Evolutionary conservation across 176 grass and related monocot genomes (phyloP).

Genomic region (Miscanthus lutarioriparius): DNA sequence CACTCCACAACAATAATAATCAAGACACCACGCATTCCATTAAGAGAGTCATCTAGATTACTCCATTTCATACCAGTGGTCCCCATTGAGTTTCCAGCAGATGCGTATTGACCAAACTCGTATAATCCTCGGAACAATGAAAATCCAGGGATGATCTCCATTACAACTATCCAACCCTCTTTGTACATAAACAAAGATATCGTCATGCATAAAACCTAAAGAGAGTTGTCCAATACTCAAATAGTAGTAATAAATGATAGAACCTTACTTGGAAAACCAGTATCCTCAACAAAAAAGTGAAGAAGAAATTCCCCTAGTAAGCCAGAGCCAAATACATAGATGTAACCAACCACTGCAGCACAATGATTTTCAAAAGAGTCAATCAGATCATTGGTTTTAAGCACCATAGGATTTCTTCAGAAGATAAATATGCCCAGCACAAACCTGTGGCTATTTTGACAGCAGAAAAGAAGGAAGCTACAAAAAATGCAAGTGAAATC

Average conservation of each 20-base stretch:
- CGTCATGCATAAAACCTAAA: constrained; percentile 23
- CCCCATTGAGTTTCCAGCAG: constrained; percentile 48
- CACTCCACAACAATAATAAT: constrained; percentile 86
- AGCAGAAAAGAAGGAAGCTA: constrained; percentile 64
- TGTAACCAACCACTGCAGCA: constrained; percentile 82
- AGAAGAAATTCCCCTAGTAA: constrained; percentile 74
- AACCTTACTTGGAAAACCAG: constrained; percentile 70
- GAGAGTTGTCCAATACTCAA: constrained; percentile 2
- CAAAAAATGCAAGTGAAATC: constrained; percentile 76
- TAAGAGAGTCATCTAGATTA: constrained; percentile 55
- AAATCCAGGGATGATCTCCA: constrained; percentile 91
- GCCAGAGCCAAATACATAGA: constrained; percentile 92
- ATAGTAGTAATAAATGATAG: constrained; percentile 11
- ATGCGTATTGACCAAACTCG: constrained; percentile 70
- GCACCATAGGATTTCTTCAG: neutral
- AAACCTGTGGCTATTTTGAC: constrained; percentile 88
- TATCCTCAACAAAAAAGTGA: constrained; percentile 62
- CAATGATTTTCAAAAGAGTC: constrained; percentile 11
- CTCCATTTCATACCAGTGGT: constrained; percentile 72
- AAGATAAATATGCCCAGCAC: neutral
- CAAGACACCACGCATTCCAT: constrained; percentile 69
- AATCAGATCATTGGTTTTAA: neutral
- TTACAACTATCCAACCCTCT: constrained; percentile 80
- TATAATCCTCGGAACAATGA: constrained; percentile 82
- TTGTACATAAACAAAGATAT: constrained; percentile 20